Evolutionary conservation across 345 rosid species (phyloP).

Genomic region (Carallia pectinifolia): DNA sequence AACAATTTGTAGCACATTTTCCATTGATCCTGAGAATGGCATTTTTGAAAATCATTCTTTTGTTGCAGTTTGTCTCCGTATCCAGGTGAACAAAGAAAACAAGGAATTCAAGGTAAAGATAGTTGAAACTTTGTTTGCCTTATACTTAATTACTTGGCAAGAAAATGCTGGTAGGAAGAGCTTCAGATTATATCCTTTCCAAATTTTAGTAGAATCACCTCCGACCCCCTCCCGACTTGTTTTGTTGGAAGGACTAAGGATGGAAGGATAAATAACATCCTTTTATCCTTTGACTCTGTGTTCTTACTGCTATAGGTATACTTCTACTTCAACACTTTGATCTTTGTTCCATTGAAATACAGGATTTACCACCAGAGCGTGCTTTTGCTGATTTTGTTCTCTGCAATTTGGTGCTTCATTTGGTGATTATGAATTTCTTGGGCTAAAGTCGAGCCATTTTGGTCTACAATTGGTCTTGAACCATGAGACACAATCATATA

Average conservation of each 20-base stretch:
- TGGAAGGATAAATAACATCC: neutral
- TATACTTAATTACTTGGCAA: neutral
- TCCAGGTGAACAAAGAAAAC: constrained; percentile 99
- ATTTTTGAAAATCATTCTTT: neutral
- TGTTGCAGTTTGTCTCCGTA: constrained; percentile 86
- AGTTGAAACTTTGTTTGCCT: neutral
- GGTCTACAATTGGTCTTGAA: neutral
- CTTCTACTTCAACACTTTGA: neutral
- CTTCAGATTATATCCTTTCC: neutral
- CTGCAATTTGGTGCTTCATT: constrained; percentile 88
- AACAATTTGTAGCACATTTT: neutral
- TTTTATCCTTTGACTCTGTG: neutral
- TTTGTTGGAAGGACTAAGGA: neutral
- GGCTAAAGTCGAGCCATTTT: constrained; percentile 32
- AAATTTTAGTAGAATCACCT: neutral
- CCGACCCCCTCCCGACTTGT: neutral
- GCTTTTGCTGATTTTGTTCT: constrained; percentile 89
- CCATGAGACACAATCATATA: neutral
- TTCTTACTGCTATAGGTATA: neutral
- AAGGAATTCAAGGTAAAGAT: constrained; percentile 80
- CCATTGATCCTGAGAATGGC: too few species aligned
- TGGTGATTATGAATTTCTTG: constrained; percentile 84
- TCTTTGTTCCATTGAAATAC: constrained; percentile 1
- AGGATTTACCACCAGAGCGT: constrained; percentile 77
- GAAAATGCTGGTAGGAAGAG: neutral